These are phyloP conservation scores for Apiospora arundinis DNA, from an alignment of 2,329 filamentous ascomycete genomes.

Conservation along the genomic window DNA sequence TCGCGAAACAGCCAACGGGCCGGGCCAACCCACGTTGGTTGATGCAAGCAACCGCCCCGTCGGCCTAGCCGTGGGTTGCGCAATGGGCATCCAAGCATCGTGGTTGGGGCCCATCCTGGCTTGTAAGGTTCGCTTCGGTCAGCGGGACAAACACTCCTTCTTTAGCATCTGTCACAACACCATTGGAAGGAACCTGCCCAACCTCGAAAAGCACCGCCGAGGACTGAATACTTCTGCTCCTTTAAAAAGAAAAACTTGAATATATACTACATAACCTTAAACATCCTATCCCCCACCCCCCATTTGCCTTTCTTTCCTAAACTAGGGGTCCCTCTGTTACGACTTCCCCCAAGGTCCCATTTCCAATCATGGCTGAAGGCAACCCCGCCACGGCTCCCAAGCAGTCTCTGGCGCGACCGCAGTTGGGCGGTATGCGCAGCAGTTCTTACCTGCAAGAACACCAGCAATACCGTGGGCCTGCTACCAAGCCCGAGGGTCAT, in stretches of 20 bases:
- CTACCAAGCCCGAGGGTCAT: constrained; percentile 56
- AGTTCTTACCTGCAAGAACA: constrained; percentile 68
- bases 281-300: neutral
- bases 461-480: constrained; percentile 66
- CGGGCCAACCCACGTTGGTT: constrained; percentile 2
- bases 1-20: constrained; percentile 9
- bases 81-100: constrained; percentile 7
- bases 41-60: constrained; percentile 16
- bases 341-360: neutral
- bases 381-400: constrained; percentile 14
- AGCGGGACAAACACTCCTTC: constrained; percentile 6
- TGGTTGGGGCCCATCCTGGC: constrained; percentile 1
- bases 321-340: neutral
- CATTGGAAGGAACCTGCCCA: neutral
- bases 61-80: constrained; percentile 12
- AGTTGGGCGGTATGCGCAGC: constrained; percentile 61
- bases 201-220: constrained; percentile 3
- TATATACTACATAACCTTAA: neutral
- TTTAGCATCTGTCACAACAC: constrained; percentile 1
- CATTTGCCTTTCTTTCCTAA: neutral
- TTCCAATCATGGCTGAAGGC: constrained; percentile 18
- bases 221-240: neutral
- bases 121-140: neutral
- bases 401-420: constrained; percentile 44
- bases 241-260: neutral